Percentiles rank a stretch among this genome's conserved stretches.
Evolutionary conservation across 306 rosid genomes (phyloP).

Genomic region (Cicer cuneatum): DNA sequence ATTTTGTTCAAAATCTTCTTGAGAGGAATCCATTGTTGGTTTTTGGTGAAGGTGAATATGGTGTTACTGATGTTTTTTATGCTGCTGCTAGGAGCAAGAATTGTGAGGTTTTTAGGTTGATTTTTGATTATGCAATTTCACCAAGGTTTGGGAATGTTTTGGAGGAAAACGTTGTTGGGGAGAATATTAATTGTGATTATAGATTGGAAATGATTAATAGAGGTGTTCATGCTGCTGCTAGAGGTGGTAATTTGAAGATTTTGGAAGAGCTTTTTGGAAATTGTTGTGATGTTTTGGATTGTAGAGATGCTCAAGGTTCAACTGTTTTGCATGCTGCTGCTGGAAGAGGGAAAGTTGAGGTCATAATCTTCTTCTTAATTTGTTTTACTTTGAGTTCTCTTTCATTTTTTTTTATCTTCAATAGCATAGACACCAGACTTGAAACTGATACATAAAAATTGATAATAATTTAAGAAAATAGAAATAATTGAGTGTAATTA

Average conservation of each 20-base stretch:
- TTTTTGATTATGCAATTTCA: conserved; percentile 70
- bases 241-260: conserved; percentile 84
- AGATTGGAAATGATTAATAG: conserved; percentile 88
- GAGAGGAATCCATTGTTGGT: conserved; percentile 51
- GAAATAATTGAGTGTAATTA: too few species aligned
- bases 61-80: conserved; percentile 51
- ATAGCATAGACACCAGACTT: too few species aligned
- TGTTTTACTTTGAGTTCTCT: not conserved
- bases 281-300: conserved; percentile 77
- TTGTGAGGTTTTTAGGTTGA: conserved; percentile 49
- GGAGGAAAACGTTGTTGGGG: conserved; percentile 68
- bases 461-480: too few species aligned
- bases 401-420: not conserved
- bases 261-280: conserved; percentile 75
- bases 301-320: conserved; percentile 81
- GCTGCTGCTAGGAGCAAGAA: conserved; percentile 56
- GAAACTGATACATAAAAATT: too few species aligned
- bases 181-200: conserved; percentile 66
- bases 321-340: conserved; percentile 94
- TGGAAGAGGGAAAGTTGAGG: conserved; percentile 91
- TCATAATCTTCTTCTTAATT: conserved; percentile 39
- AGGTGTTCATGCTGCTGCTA: conserved; percentile 92
- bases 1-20: conserved; percentile 56
- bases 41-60: conserved; percentile 56
- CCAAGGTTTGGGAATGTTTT: conserved; percentile 64